A percentile compares a stretch with the other conserved stretches of the same genome.
Evolutionary conservation across 257 asterid species (phyloP).

Genomic region (Solanum lycopersicoides): DNA sequence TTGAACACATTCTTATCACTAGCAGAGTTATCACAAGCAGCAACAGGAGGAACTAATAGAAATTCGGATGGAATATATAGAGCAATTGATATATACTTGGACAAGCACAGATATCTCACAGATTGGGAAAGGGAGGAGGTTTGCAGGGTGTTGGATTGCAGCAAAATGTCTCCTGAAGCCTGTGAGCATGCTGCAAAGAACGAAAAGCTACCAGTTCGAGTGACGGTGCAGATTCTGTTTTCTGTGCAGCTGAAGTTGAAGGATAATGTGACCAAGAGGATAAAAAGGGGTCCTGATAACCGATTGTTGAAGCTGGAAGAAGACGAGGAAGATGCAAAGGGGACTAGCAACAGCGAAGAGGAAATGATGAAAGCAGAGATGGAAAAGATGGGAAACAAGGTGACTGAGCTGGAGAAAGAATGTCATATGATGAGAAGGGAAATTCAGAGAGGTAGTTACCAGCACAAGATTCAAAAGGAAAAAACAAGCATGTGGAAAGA

Average conservation of each 20-base stretch:
- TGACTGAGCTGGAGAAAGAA: conserved; percentile 43
- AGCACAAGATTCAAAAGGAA: not conserved
- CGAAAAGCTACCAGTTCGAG: conserved; percentile 47
- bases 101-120: conserved; percentile 53
- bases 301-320: conserved; percentile 4
- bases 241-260: conserved; percentile 47
- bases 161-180: conserved; percentile 56
- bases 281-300: not conserved
- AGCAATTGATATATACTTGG: conserved; percentile 57
- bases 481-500: conserved; percentile 62
- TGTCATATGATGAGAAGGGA: conserved; percentile 42
- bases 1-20: conserved; percentile 23
- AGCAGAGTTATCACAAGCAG: conserved; percentile 40
- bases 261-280: conserved; percentile 33
- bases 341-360: conserved; percentile 11
- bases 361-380: conserved; percentile 37
- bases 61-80: conserved; percentile 46
- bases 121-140: conserved; percentile 54
- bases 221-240: conserved; percentile 60
- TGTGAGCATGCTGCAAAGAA: conserved; percentile 59
- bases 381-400: conserved; percentile 58
- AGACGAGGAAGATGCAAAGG: not conserved
- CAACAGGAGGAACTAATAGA: conserved; percentile 22
- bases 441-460: conserved; percentile 15
- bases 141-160: conserved; percentile 51